These are phyloP conservation scores for Pythium aquatile DNA, from an alignment of 352 stramenopile species.

Conservation along the genomic window DNA sequence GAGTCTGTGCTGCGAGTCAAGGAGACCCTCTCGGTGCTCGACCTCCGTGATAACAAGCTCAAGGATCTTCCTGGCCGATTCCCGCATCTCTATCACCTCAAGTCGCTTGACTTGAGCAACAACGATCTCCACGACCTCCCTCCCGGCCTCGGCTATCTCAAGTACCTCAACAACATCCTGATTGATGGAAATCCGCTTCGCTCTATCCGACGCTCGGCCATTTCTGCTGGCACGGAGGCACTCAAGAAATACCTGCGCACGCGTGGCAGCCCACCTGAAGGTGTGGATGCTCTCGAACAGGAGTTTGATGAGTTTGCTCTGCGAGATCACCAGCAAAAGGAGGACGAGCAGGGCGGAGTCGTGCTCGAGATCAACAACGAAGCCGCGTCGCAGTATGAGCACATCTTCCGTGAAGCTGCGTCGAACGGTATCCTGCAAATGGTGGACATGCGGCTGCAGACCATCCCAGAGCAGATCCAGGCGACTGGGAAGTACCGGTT, in stretches of 20 bases:
- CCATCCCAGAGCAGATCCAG: slow-evolving; percentile 39
- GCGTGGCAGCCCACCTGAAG: slow-evolving; percentile 54
- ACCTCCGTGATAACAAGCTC: slow-evolving; percentile 83
- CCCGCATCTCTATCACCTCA: slow-evolving; percentile 62
- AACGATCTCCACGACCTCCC: slow-evolving; percentile 78
- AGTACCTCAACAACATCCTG: slow-evolving; percentile 69
- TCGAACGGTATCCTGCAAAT: slow-evolving; percentile 55
- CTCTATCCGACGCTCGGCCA: slow-evolving; percentile 65
- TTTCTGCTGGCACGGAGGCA: slow-evolving; percentile 59
- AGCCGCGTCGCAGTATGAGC: slow-evolving; percentile 39
- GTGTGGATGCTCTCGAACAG: slow-evolving; percentile 62
- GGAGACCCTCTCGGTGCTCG: slow-evolving; percentile 68
- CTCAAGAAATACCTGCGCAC: slow-evolving; percentile 86
- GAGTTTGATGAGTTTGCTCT: slow-evolving; percentile 71
- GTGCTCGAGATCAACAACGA: slow-evolving; percentile 21
- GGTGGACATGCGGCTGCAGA: slow-evolving; percentile 50
- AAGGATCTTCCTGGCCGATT: slow-evolving; percentile 51
- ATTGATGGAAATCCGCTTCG: slow-evolving; percentile 78
- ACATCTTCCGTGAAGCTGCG: slow-evolving; percentile 67
- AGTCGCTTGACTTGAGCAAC: slow-evolving; percentile 83
- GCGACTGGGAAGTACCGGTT: slow-evolving; percentile 51
- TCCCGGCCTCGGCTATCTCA: slow-evolving; percentile 67
- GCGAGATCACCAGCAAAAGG: slow-evolving; percentile 41
- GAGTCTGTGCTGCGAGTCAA: slow-evolving; percentile 48
- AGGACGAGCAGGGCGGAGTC: slow-evolving; percentile 29